These are phyloP conservation scores for Trichothecium sympodiale DNA, from an alignment of 2,329 filamentous ascomycete genomes.

Conservation along the genomic window DNA sequence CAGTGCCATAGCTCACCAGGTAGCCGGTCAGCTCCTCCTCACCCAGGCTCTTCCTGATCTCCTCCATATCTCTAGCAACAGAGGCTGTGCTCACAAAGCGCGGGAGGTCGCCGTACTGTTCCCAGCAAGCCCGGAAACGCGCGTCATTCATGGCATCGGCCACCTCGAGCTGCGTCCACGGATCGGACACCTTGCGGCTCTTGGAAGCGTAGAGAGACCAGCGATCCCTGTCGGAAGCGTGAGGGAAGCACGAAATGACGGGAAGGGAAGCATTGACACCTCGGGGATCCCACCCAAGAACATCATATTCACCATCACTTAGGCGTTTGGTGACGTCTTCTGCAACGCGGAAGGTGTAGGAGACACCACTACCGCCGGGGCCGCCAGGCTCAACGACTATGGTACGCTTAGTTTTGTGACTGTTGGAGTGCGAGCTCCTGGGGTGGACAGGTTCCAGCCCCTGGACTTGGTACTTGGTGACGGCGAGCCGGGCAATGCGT, in stretches of 20 bases:
- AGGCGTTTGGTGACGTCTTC: constrained; percentile 27
- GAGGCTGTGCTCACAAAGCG: constrained; percentile 35
- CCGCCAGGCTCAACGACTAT: constrained; percentile 40
- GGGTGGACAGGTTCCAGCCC: constrained; percentile 19
- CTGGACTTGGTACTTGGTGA: constrained; percentile 37
- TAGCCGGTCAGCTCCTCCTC: constrained; percentile 38
- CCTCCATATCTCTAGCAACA: constrained; percentile 36
- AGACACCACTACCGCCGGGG: constrained; percentile 35
- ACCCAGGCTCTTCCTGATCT: constrained; percentile 31
- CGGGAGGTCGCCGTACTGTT: constrained; percentile 30
- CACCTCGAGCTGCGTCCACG: constrained; percentile 26
- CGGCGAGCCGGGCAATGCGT: constrained; percentile 33
- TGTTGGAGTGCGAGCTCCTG: constrained; percentile 10
- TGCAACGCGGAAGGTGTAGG: constrained; percentile 24
- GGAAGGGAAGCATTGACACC: constrained; percentile 38
- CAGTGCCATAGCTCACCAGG: constrained; percentile 39
- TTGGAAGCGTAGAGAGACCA: constrained; percentile 29
- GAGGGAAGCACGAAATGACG: constrained; percentile 32
- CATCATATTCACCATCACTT: constrained; percentile 30
- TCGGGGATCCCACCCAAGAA: constrained; percentile 44
- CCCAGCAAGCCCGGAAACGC: constrained; percentile 29
- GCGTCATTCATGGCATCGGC: constrained; percentile 36
- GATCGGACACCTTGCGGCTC: constrained; percentile 23
- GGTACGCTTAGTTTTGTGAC: constrained; percentile 31
- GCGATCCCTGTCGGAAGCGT: constrained; percentile 31